Percentiles rank a stretch among this genome's conserved stretches.
Conservation (phyloP, 352 stramenopile genomes). For the Globisporangium nagaii region DNA sequence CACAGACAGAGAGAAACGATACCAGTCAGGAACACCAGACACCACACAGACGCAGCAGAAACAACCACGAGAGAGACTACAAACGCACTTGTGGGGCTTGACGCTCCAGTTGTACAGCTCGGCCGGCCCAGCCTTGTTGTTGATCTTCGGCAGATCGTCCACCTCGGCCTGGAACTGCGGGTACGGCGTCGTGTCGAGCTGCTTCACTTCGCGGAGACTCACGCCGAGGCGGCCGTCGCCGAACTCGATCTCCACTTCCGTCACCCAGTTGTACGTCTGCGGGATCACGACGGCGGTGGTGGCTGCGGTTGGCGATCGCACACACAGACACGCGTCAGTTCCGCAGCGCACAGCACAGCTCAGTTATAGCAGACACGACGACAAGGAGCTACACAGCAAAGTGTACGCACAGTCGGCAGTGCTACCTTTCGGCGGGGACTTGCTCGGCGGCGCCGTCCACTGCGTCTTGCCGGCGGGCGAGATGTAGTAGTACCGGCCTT, state of each 20-base stretch:
- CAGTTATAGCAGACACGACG: too few relatives aligned
- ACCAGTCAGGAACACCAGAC: not conserved
- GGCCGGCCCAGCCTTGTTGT: constrained; percentile 72
- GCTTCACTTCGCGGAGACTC: constrained; percentile 69
- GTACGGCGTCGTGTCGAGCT: constrained; percentile 75
- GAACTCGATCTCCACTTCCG: constrained; percentile 84
- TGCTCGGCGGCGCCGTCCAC: constrained; percentile 54
- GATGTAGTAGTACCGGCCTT: constrained; percentile 84
- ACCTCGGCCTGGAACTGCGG: constrained; percentile 86
- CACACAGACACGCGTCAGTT: not conserved
- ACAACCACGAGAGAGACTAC: not conserved
- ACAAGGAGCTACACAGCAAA: too few relatives aligned
- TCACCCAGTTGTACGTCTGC: constrained; percentile 74
- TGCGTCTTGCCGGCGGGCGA: constrained; percentile 77
- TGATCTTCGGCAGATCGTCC: constrained; percentile 84
- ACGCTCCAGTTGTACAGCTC: constrained; percentile 90
- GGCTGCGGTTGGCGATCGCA: not conserved
- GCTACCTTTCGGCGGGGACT: constrained; percentile 4
- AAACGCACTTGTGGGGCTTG: constrained; percentile 57
- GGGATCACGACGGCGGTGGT: constrained; percentile 13
- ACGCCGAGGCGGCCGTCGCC: constrained; percentile 74
- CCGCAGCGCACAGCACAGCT: too few relatives aligned
- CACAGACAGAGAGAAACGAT: too few relatives aligned
- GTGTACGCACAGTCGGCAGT: not conserved
- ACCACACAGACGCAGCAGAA: not conserved